These are phyloP conservation scores for Cupressus sempervirens DNA, from an alignment of 75 land plant genomes.

Conservation along the genomic window DNA sequence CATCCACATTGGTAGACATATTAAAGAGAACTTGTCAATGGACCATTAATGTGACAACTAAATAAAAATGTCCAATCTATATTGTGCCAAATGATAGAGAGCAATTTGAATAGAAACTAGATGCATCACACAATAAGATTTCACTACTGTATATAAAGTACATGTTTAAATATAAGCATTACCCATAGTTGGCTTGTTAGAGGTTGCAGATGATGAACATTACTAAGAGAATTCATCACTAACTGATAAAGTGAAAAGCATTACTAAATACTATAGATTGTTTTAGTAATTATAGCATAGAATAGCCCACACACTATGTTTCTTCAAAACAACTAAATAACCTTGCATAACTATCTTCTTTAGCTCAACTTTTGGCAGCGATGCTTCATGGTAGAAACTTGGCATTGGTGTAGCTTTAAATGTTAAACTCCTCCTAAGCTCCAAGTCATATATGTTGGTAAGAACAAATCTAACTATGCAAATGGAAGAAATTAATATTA, in stretches of 20 bases:
- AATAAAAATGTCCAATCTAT: neutral
- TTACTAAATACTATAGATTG: neutral
- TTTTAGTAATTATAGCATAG: neutral
- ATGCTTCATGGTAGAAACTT: constrained; percentile 82
- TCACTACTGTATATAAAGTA: neutral
- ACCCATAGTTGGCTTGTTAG: neutral
- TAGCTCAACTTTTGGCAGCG: constrained; percentile 67
- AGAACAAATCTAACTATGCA: no score
- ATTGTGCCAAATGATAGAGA: neutral
- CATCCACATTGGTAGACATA: neutral
- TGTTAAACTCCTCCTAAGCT: constrained; percentile 66
- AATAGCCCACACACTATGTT: neutral
- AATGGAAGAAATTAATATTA: no score
- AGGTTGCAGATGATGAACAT: neutral
- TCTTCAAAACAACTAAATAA: neutral
- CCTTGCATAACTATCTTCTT: constrained; percentile 52
- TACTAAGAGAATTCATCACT: neutral
- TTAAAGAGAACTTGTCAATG: neutral
- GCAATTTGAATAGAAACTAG: neutral
- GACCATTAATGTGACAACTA: neutral
- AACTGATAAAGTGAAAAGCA: neutral
- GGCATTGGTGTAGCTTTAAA: constrained; percentile 89
- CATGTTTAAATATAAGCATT: neutral
- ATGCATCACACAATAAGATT: constrained; percentile 3
- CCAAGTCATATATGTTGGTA: no score